These are phyloP conservation scores for Isatis lusitanica DNA, from an alignment of 441 rosid genomes.

Conservation along the genomic window DNA sequence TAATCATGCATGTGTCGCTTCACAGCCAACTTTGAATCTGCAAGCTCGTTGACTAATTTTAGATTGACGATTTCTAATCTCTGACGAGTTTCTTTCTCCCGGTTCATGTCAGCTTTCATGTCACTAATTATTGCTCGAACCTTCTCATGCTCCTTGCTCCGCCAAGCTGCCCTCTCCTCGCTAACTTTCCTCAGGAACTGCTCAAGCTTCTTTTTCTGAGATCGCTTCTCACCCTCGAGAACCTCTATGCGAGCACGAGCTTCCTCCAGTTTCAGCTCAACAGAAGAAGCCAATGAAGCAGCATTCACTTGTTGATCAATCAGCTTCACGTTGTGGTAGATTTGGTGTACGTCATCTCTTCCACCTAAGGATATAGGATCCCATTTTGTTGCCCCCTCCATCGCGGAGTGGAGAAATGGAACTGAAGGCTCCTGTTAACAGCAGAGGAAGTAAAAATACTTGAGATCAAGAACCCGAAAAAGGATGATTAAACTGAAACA, in stretches of 20 bases:
- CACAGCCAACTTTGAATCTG: slow-evolving; percentile 65
- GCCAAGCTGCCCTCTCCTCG: slow-evolving; percentile 77
- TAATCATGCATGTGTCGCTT: slow-evolving; percentile 73
- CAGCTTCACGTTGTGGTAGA: slow-evolving; percentile 48
- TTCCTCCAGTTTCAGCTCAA: slow-evolving; percentile 64
- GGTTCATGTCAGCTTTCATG: slow-evolving; percentile 56
- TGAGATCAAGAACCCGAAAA: neutral
- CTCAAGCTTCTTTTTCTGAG: slow-evolving; percentile 69
- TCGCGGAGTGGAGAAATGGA: slow-evolving; percentile 58
- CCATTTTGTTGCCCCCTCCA: slow-evolving; percentile 92
- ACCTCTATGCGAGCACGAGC: slow-evolving; percentile 65
- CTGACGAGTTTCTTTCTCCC: slow-evolving; percentile 71
- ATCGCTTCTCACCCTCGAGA: slow-evolving; percentile 64
- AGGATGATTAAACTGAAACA: neutral
- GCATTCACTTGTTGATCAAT: slow-evolving; percentile 64
- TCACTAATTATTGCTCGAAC: slow-evolving; percentile 61
- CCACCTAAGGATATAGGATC: slow-evolving; percentile 58
- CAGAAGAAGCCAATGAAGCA: slow-evolving; percentile 56
- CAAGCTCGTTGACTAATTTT: slow-evolving; percentile 80
- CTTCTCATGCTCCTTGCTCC: slow-evolving; percentile 81
- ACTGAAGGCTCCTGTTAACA: slow-evolving; percentile 58
- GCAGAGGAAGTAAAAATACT: neutral
- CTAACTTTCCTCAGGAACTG: slow-evolving; percentile 83
- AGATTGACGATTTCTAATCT: slow-evolving; percentile 69
- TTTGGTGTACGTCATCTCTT: slow-evolving; percentile 53